phyloP scores from a whole-genome alignment of 495 filamentous ascomycete species.

The Melanomma pulvis-pyrius region DNA sequence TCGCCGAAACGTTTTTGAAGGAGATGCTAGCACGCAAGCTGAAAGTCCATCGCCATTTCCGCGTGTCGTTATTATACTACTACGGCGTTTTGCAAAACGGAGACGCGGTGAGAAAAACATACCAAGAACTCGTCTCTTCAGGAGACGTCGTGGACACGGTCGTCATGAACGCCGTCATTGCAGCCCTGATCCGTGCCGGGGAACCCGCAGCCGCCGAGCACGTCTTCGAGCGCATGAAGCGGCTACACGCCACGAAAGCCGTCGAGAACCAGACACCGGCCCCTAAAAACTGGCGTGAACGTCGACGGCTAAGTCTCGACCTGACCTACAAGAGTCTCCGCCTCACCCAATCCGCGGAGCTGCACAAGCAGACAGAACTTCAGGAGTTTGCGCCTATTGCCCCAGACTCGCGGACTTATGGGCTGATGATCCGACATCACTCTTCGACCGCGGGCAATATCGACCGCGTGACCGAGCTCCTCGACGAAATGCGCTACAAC shows the following conservation, averaged over 20 bases:
- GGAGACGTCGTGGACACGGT: constrained; percentile 88
- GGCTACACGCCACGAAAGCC: constrained; percentile 50
- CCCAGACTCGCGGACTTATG: constrained; percentile 67
- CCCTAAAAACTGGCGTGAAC: constrained; percentile 37
- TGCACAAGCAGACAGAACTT: constrained; percentile 40
- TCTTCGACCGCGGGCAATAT: constrained; percentile 60
- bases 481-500: constrained; percentile 67
- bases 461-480: constrained; percentile 55
- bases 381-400: constrained; percentile 59
- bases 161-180: constrained; percentile 82
- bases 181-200: constrained; percentile 70
- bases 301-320: constrained; percentile 44
- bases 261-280: constrained; percentile 18
- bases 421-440: constrained; percentile 59
- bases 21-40: constrained; percentile 75
- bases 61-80: constrained; percentile 79
- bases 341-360: constrained; percentile 17
- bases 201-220: constrained; percentile 73
- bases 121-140: constrained; percentile 71
- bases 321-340: constrained; percentile 37
- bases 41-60: constrained; percentile 69
- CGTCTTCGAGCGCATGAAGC: constrained; percentile 81
- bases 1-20: constrained; percentile 79
- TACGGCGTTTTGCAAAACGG: constrained; percentile 71
- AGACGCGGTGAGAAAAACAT: constrained; percentile 68